These are phyloP conservation scores for Hydrangea macrophylla DNA, from an alignment of 148 eudicot genomes.

Conservation along the genomic window DNA sequence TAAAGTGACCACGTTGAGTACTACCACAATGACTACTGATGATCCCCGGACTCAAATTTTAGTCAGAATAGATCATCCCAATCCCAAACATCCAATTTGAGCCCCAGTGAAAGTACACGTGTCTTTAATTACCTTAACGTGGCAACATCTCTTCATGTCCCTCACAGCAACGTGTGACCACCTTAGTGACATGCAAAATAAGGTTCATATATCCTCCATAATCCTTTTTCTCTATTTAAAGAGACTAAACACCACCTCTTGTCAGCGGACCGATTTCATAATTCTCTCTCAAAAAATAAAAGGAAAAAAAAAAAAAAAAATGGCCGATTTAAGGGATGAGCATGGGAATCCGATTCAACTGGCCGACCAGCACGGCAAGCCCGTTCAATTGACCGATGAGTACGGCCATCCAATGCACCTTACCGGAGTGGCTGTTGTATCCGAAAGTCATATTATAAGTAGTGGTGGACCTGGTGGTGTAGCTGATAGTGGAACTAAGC, in stretches of 20 bases:
- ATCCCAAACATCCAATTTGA: background rate
- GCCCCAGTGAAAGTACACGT: background rate
- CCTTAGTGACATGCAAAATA: slow-evolving; percentile 16
- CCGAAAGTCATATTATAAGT: too few species aligned
- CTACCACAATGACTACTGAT: too few species aligned
- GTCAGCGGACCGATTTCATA: too few species aligned
- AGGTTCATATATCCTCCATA: too few species aligned
- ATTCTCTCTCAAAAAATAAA: too few species aligned
- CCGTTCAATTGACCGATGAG: slow-evolving; percentile 71
- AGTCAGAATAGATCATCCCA: background rate
- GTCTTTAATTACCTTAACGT: background rate
- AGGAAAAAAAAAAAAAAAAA: too few species aligned
- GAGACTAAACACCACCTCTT: background rate
- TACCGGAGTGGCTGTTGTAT: slow-evolving; percentile 65
- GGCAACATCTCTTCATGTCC: slow-evolving; percentile 17
- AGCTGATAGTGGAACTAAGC: slow-evolving; percentile 17
- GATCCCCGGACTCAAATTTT: too few species aligned
- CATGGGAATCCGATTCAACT: slow-evolving; percentile 63
- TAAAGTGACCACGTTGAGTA: too few species aligned
- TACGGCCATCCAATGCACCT: slow-evolving; percentile 68
- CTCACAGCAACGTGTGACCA: slow-evolving; percentile 17
- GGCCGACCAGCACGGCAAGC: slow-evolving; percentile 63
- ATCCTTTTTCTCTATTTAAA: too few species aligned
- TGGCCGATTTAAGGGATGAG: slow-evolving; percentile 69
- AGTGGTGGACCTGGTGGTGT: background rate